Conservation (phyloP, 2,329 filamentous ascomycete species). For the Hymenotorrendiella dingleyae region DNA sequence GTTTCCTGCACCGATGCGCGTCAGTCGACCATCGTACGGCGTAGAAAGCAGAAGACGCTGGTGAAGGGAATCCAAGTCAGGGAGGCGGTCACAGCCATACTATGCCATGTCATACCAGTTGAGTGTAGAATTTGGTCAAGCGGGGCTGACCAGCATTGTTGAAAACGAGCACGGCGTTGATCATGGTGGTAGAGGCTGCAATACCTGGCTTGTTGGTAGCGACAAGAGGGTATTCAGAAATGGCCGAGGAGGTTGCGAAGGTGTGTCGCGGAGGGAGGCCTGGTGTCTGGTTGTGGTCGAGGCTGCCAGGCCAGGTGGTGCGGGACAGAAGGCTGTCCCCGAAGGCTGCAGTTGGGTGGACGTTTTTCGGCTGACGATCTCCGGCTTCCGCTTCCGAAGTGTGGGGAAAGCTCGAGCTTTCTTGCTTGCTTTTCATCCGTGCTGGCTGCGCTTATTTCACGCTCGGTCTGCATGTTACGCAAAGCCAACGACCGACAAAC, state of each 20-base stretch:
- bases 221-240: no score
- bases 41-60: no score
- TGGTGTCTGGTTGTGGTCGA: background rate
- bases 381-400: constrained; percentile 11
- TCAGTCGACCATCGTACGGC: no score
- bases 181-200: constrained; percentile 74
- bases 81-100: constrained; percentile 17
- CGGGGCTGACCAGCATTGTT: constrained; percentile 97
- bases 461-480: no score
- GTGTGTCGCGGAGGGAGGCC: no score
- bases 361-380: no score
- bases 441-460: no score
- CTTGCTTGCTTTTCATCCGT: background rate
- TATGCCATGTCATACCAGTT: constrained; percentile 64
- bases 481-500: no score
- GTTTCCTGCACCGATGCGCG: constrained; percentile 63
- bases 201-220: no score
- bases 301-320: background rate
- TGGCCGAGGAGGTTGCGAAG: no score
- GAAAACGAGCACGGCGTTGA: constrained; percentile 97
- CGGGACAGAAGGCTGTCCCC: constrained; percentile 9
- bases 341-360: background rate
- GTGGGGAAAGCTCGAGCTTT: constrained; percentile 16
- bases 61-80: background rate
- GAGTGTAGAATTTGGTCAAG: constrained; percentile 97